These are phyloP conservation scores for Cucumis cinereus DNA, from an alignment of 306 rosid genomes.

Conservation along the genomic window DNA sequence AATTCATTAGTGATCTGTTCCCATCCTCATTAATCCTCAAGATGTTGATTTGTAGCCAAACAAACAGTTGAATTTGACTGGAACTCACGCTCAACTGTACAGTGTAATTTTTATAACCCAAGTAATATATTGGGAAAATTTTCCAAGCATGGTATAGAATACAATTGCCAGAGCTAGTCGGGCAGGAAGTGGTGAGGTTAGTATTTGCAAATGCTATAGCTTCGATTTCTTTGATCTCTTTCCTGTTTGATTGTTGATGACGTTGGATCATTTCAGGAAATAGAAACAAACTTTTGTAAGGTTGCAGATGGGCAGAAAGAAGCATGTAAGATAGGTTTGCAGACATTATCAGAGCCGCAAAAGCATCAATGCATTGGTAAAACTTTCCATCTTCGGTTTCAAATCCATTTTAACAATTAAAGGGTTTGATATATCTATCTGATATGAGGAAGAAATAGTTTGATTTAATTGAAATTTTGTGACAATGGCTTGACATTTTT, in stretches of 20 bases:
- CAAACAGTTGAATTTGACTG: background rate
- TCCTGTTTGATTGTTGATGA: background rate
- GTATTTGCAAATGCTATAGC: background rate
- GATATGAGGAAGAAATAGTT: background rate
- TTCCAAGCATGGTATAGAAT: slow-evolving; percentile 3
- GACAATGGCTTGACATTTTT: background rate
- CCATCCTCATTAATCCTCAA: background rate
- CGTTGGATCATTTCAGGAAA: background rate
- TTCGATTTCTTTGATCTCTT: background rate
- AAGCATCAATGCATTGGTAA: background rate
- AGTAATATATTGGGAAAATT: background rate
- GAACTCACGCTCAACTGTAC: background rate
- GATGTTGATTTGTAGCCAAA: slow-evolving; percentile 4
- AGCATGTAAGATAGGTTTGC: background rate
- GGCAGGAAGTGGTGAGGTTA: background rate
- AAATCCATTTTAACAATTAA: background rate
- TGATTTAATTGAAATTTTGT: background rate
- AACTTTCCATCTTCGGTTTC: background rate
- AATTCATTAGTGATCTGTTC: background rate
- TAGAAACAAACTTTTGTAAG: background rate
- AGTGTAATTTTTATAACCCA: slow-evolving; percentile 9
- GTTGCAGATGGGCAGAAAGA: background rate
- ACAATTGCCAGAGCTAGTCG: background rate
- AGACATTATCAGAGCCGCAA: background rate
- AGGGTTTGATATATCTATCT: background rate